These are phyloP conservation scores for Serendipita sp. DNA, from an alignment of 768 basidiomycete genomes.

Conservation along the genomic window DNA sequence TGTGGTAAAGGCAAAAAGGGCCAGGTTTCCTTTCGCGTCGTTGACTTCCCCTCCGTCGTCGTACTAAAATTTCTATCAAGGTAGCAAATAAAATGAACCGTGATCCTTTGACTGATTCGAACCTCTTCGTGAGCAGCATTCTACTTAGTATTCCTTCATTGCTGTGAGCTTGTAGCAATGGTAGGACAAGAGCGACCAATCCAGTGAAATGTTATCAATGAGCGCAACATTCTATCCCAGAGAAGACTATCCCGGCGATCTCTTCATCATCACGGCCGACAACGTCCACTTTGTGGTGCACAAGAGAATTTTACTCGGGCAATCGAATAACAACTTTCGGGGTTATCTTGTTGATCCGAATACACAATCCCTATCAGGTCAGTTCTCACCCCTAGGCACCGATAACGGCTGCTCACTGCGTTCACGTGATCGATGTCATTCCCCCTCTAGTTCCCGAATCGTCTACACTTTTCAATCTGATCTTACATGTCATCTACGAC, in stretches of 20 bases:
- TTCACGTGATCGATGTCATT: background rate
- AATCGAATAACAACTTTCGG: conserved; percentile 51
- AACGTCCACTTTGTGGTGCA: conserved; percentile 81
- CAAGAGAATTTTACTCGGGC: conserved; percentile 35
- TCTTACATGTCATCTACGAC: conserved; percentile 59
- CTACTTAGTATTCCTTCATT: too few species aligned
- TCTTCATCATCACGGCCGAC: conserved; percentile 54
- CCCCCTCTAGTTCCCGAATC: conserved; percentile 2
- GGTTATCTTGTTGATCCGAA: conserved; percentile 32
- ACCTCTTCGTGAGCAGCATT: too few species aligned
- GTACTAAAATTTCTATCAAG: too few species aligned
- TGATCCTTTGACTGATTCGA: too few species aligned
- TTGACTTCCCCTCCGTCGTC: too few species aligned
- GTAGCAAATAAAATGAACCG: too few species aligned
- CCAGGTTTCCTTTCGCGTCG: too few species aligned
- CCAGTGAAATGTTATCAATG: background rate
- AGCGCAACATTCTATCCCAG: background rate
- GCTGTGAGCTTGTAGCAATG: too few species aligned
- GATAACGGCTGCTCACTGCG: too few species aligned
- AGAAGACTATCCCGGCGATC: conserved; percentile 23
- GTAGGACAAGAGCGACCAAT: background rate
- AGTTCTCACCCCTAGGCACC: too few species aligned
- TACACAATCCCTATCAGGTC: background rate
- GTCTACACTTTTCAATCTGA: conserved; percentile 46
- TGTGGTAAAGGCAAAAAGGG: too few species aligned